Conservation (phyloP, 2,329 filamentous ascomycete species). For the Phaeosphaeriaceae sp. region DNA sequence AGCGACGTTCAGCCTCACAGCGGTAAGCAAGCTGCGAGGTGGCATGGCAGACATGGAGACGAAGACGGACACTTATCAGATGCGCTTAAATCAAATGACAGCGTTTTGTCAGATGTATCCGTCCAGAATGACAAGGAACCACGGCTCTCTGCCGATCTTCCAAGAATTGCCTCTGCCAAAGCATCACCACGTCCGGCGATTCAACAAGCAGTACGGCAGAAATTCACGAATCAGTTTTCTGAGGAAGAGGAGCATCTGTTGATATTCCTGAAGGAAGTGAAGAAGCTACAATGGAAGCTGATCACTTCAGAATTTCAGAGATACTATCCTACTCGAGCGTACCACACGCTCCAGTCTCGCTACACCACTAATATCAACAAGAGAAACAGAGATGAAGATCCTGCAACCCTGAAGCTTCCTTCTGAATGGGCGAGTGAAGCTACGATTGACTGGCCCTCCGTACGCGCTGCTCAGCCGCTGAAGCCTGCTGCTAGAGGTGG, state of each 20-base stretch:
- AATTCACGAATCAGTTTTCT: slow-evolving; percentile 9
- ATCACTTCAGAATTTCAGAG: slow-evolving; percentile 37
- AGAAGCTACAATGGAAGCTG: slow-evolving; percentile 43
- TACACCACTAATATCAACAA: slow-evolving; percentile 38
- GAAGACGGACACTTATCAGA: background rate
- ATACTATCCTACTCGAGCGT: slow-evolving; percentile 42
- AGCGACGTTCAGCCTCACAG: background rate
- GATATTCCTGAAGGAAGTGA: slow-evolving; percentile 51
- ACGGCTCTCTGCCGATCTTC: background rate
- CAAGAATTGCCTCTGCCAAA: background rate
- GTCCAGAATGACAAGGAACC: too few species aligned
- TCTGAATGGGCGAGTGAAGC: slow-evolving; percentile 34
- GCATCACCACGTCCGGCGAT: background rate
- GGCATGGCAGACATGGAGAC: background rate
- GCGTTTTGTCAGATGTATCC: background rate
- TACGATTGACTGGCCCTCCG: slow-evolving; percentile 26
- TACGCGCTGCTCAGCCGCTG: slow-evolving; percentile 18
- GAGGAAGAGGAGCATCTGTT: slow-evolving; percentile 42
- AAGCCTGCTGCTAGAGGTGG: background rate
- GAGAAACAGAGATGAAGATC: slow-evolving; percentile 34
- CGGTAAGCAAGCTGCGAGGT: too few species aligned
- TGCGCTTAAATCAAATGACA: background rate
- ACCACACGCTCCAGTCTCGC: slow-evolving; percentile 28
- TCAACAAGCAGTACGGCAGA: background rate
- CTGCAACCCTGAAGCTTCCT: slow-evolving; percentile 27